Evolutionary conservation across 2,329 filamentous ascomycete species (phyloP).

Genomic region (Pyrenochaeta sp.): DNA sequence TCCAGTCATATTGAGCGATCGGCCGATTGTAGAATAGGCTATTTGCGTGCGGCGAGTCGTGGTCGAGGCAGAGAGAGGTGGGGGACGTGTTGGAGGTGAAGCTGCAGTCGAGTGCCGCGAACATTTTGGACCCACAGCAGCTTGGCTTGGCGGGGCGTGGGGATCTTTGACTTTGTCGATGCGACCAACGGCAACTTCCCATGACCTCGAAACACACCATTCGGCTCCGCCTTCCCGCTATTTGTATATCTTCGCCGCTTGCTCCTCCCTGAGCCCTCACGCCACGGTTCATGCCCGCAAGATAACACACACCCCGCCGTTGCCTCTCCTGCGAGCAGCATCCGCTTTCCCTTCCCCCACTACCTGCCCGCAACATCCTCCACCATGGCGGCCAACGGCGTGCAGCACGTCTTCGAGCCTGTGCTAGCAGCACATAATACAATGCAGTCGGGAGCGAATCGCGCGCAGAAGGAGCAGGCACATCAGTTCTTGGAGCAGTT

Average conservation of each 20-base stretch:
- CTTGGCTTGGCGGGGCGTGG: constrained; percentile 29
- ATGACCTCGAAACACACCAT: constrained; percentile 29
- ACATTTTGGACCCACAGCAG: constrained; percentile 40
- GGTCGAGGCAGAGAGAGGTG: constrained; percentile 14
- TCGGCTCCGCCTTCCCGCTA: constrained; percentile 11
- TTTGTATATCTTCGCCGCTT: constrained; percentile 5
- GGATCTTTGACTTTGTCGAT: constrained; percentile 37
- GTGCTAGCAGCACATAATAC: constrained; percentile 89
- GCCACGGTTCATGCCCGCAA: constrained; percentile 34
- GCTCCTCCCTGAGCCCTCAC: constrained; percentile 4
- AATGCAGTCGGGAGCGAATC: constrained; percentile 84
- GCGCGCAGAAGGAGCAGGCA: constrained; percentile 84
- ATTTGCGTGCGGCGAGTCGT: constrained; percentile 7
- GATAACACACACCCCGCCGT: constrained; percentile 36
- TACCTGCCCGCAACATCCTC: constrained; percentile 23
- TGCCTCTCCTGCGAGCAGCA: constrained; percentile 34
- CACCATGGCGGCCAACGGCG: constrained; percentile 73
- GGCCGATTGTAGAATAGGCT: background rate
- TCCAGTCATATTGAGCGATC: constrained; percentile 38
- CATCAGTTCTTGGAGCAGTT: constrained; percentile 93
- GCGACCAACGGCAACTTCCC: constrained; percentile 32
- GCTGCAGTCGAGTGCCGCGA: constrained; percentile 29
- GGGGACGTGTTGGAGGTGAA: constrained; percentile 24
- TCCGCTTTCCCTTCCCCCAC: constrained; percentile 33
- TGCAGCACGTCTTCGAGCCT: constrained; percentile 78